Percentiles rank a stretch among this genome's conserved stretches.
Conservation (phyloP, 2,329 filamentous ascomycete species). For the Fusarium albosuccineum region DNA sequence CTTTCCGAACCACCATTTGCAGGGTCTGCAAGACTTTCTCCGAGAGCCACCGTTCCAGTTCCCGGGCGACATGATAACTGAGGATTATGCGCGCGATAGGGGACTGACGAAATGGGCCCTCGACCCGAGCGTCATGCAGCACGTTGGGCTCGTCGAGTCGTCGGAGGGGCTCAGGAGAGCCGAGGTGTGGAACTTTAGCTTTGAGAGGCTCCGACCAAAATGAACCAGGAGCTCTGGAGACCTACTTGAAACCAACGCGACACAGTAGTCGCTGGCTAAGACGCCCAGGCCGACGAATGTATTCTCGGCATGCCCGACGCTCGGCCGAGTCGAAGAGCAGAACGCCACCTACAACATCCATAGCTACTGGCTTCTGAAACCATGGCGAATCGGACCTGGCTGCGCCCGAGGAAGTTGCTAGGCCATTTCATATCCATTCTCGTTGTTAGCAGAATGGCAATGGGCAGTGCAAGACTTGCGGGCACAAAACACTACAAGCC, state of each 20-base stretch:
- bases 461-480: no score
- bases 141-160: slow-evolving; percentile 51
- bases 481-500: no score
- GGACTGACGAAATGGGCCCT: slow-evolving; percentile 53
- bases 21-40: slow-evolving; percentile 44
- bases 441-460: no score
- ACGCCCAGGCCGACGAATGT: no score
- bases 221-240: no score
- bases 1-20: slow-evolving; percentile 50
- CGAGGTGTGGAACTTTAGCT: slow-evolving; percentile 55
- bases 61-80: slow-evolving; percentile 53
- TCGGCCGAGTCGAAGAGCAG: no score
- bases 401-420: no score
- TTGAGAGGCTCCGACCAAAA: slow-evolving; percentile 42
- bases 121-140: slow-evolving; percentile 54
- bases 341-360: no score
- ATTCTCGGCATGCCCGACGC: background rate
- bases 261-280: background rate
- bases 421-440: no score
- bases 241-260: background rate
- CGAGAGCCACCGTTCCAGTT: slow-evolving; percentile 50
- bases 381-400: no score
- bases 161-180: slow-evolving; percentile 45
- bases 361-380: no score
- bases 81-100: slow-evolving; percentile 49